These are phyloP conservation scores for Platanthera zijinensis DNA, from an alignment of 106 monocot species.

Conservation along the genomic window DNA sequence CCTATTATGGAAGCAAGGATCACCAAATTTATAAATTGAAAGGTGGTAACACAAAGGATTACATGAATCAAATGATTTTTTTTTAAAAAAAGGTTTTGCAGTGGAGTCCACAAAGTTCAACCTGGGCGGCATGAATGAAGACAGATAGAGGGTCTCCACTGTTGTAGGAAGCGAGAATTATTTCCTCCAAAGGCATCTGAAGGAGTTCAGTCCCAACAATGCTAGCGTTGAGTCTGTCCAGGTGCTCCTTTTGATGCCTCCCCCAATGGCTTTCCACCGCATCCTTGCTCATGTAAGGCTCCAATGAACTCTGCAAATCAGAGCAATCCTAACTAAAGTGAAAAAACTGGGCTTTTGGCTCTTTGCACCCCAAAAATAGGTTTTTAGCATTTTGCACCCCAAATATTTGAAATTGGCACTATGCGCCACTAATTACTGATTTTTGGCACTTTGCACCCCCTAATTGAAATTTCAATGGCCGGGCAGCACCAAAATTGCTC, in stretches of 20 bases:
- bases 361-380: too few relatives aligned
- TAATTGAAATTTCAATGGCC: too few relatives aligned
- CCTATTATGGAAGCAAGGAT: background rate
- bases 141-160: conserved; percentile 56
- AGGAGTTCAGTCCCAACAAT: conserved; percentile 55
- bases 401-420: too few relatives aligned
- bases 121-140: conserved; percentile 83
- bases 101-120: background rate
- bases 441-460: too few relatives aligned
- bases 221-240: conserved; percentile 61
- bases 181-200: conserved; percentile 39
- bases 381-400: too few relatives aligned
- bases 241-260: conserved; percentile 57
- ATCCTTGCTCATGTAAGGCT: conserved; percentile 76
- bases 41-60: background rate
- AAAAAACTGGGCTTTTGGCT: too few relatives aligned
- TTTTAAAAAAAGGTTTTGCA: background rate
- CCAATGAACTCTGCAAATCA: conserved; percentile 51
- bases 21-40: background rate
- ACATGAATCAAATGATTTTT: background rate
- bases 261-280: conserved; percentile 78
- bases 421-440: too few relatives aligned
- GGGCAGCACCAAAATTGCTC: too few relatives aligned
- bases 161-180: conserved; percentile 62
- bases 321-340: background rate